Conservation (phyloP, 2,329 filamentous ascomycete genomes). For the Trichoderma harzianum region DNA sequence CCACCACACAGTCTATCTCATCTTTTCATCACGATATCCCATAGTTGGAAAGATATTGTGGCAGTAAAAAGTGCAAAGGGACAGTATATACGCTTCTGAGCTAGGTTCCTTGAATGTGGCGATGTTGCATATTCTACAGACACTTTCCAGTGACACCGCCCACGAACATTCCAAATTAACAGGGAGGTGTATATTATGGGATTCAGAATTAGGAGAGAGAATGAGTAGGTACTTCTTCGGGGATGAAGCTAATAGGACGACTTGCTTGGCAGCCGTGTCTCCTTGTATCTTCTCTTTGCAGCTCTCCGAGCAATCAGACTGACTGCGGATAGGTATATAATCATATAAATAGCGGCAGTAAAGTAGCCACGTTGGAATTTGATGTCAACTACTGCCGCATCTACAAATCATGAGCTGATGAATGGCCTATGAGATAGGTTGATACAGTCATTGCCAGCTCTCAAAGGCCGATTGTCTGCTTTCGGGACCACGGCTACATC, state of each 20-base stretch:
- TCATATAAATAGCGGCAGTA: neutral
- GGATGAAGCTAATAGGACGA: too few species aligned
- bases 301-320: too few species aligned
- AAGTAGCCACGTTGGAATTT: neutral
- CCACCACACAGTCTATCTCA: neutral
- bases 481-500: neutral
- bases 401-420: neutral
- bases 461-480: neutral
- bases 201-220: neutral
- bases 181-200: neutral
- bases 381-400: neutral
- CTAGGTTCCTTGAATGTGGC: too few species aligned
- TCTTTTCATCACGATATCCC: neutral
- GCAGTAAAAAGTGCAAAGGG: neutral
- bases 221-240: neutral
- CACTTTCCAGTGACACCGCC: neutral
- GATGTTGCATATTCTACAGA: neutral
- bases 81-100: neutral
- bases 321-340: too few species aligned
- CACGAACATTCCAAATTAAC: neutral
- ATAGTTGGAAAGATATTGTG: neutral
- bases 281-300: too few species aligned
- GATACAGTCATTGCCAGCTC: neutral
- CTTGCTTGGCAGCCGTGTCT: neutral
- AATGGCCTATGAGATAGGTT: neutral